phyloP scores from a whole-genome alignment of 2,329 filamentous ascomycete species.

The Claviceps purpurea region DNA sequence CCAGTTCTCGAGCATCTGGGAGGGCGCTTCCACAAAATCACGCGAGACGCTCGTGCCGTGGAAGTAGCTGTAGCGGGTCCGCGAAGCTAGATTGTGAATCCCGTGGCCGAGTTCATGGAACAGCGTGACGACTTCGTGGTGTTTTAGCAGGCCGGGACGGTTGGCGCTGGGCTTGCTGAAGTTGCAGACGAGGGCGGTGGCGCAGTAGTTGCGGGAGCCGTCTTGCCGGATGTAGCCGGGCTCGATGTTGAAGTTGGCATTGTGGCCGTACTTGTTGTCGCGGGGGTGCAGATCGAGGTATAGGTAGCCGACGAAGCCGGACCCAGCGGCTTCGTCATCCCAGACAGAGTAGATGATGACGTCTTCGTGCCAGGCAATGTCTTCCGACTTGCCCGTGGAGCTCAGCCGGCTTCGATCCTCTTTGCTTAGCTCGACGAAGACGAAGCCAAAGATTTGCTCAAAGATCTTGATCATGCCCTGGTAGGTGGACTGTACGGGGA shows the following conservation, averaged over 20 bases:
- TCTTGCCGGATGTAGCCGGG: conserved; percentile 55
- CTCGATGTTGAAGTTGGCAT: conserved; percentile 73
- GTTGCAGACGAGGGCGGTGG: conserved; percentile 72
- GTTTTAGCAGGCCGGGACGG: conserved; percentile 69
- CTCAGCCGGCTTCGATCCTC: conserved; percentile 53
- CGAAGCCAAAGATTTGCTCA: conserved; percentile 67
- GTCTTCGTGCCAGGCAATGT: conserved; percentile 71
- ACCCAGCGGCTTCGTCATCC: conserved; percentile 59
- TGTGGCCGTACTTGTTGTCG: conserved; percentile 72
- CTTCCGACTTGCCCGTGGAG: conserved; percentile 52
- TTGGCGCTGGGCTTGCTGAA: conserved; percentile 67
- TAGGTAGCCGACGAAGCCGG: conserved; percentile 65
- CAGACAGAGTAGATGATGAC: conserved; percentile 75
- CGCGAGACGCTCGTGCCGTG: conserved; percentile 53
- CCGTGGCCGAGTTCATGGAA: conserved; percentile 68
- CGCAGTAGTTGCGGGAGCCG: conserved; percentile 60
- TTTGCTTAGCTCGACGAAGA: conserved; percentile 58
- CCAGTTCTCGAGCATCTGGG: conserved; percentile 66
- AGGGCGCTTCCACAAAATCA: conserved; percentile 60
- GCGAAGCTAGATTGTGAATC: conserved; percentile 54
- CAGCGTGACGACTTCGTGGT: conserved; percentile 69
- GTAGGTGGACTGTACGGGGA: conserved; percentile 62
- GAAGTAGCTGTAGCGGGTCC: conserved; percentile 50
- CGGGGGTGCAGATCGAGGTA: conserved; percentile 73
- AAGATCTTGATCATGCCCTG: conserved; percentile 72